phyloP scores from a whole-genome alignment of 352 stramenopile genomes.

The Pythium periplocum region DNA sequence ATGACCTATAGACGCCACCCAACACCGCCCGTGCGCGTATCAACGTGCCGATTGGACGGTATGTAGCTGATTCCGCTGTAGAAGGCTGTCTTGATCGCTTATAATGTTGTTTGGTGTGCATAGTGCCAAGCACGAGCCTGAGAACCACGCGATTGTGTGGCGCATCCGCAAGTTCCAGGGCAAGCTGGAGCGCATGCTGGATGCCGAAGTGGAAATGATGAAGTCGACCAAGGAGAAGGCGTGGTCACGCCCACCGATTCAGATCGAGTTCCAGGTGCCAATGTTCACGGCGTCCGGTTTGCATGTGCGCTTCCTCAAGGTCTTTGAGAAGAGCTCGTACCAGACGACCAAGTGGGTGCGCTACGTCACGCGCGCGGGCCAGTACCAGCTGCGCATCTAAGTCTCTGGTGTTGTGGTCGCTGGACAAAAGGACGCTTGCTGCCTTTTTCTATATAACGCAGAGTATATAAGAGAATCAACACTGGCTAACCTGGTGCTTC shows the following conservation, averaged over 20 bases:
- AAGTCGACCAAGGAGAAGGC: slow-evolving; percentile 95
- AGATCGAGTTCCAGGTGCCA: slow-evolving; percentile 97
- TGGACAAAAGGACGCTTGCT: too few relatives aligned
- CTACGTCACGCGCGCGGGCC: slow-evolving; percentile 96
- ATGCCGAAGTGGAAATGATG: slow-evolving; percentile 96
- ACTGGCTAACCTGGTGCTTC: too few relatives aligned
- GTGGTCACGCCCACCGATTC: slow-evolving; percentile 95
- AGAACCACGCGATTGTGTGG: slow-evolving; percentile 98
- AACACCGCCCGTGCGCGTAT: slow-evolving; percentile 96
- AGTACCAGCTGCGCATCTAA: slow-evolving; percentile 98
- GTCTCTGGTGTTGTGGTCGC: too few relatives aligned
- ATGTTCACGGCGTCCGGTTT: slow-evolving; percentile 98
- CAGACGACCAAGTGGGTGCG: slow-evolving; percentile 98
- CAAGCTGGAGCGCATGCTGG: slow-evolving; percentile 92
- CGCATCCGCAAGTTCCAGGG: slow-evolving; percentile 96
- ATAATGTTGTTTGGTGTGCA: background rate
- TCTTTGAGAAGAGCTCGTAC: slow-evolving; percentile 99
- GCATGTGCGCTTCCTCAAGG: slow-evolving; percentile 97
- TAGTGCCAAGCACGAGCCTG: slow-evolving; percentile 96
- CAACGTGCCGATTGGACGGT: slow-evolving; percentile 90
- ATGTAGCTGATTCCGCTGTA: slow-evolving; percentile 2
- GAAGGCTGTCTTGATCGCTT: background rate
- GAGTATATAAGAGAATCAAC: too few relatives aligned
- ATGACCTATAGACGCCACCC: slow-evolving; percentile 59
- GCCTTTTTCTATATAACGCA: background rate